A percentile compares a stretch with the other conserved stretches of the same genome.
phyloP scores from a whole-genome alignment of 768 basidiomycete species.

The Pleurotus ostreatus region DNA sequence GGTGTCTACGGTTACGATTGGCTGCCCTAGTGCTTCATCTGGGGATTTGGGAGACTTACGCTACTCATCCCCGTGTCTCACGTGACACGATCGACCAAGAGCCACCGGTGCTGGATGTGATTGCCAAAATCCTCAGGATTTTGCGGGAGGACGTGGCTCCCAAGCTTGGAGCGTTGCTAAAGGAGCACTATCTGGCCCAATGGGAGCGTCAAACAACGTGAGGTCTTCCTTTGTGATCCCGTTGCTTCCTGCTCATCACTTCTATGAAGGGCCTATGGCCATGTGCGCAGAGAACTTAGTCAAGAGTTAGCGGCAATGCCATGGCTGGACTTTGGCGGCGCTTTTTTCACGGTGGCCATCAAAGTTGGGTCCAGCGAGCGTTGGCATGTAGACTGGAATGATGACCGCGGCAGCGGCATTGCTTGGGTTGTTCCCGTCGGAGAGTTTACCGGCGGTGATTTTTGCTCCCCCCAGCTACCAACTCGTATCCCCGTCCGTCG shows the following conservation, averaged over 20 bases:
- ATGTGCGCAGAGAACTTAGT: neutral
- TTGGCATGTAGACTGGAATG: constrained; percentile 22
- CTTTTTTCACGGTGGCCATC: constrained; percentile 20
- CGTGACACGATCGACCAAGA: neutral
- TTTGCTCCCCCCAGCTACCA: constrained; percentile 18
- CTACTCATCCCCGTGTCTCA: neutral
- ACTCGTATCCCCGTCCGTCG: constrained; percentile 15
- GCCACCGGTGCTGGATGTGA: neutral
- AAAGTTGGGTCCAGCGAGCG: constrained; percentile 23
- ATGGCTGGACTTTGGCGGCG: constrained; percentile 17
- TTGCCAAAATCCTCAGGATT: neutral
- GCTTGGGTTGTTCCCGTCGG: constrained; percentile 18
- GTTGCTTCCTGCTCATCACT: no score
- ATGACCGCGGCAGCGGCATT: constrained; percentile 10
- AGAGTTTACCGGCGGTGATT: constrained; percentile 17
- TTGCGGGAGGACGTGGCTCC: neutral
- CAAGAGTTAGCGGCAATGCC: neutral
- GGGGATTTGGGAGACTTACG: no score
- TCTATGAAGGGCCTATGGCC: neutral
- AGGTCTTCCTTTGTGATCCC: neutral
- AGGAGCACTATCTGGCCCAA: neutral
- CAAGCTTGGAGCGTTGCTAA: neutral
- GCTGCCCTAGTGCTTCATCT: neutral
- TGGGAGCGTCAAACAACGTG: neutral
- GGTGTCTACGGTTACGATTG: neutral